A percentile compares a stretch with the other conserved stretches of the same genome.
Conservation (phyloP, 2,329 filamentous ascomycete genomes). For the Fusarium verticillioides region DNA sequence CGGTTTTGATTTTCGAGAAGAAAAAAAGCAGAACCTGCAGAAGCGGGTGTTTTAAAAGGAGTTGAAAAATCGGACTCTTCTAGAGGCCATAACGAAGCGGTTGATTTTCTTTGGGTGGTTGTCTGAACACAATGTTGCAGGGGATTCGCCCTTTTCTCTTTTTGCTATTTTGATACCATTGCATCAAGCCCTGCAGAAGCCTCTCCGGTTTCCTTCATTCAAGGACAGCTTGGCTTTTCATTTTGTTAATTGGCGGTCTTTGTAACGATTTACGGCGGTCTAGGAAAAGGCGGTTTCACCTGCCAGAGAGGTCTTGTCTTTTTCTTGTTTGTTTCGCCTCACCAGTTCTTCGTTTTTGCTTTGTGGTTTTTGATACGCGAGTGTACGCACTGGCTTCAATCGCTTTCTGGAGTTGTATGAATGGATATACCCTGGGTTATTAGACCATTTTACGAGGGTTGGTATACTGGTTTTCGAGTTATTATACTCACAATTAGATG, state of each 20-base stretch:
- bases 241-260: constrained; percentile 32
- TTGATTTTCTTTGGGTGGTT: constrained; percentile 38
- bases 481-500: constrained; percentile 29
- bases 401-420: constrained; percentile 1
- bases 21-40: constrained; percentile 23
- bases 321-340: constrained; percentile 14
- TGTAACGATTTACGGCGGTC: constrained; percentile 24
- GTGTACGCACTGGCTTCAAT: background rate
- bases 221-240: constrained; percentile 23
- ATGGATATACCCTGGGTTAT: constrained; percentile 35
- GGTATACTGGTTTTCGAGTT: constrained; percentile 31
- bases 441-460: constrained; percentile 36
- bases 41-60: constrained; percentile 29
- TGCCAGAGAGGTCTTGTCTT: constrained; percentile 19
- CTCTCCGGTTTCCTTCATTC: constrained; percentile 16
- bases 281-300: constrained; percentile 29
- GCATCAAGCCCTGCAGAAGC: constrained; percentile 9
- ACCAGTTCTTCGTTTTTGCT: constrained; percentile 23
- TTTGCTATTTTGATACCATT: constrained; percentile 37
- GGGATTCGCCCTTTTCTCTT: constrained; percentile 26
- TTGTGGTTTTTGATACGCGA: background rate
- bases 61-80: constrained; percentile 24
- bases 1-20: constrained; percentile 30
- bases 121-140: constrained; percentile 38
- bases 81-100: constrained; percentile 17